A percentile compares a stretch with the other conserved stretches of the same genome.
These are phyloP conservation scores for Monosporascus sp. DNA, from an alignment of 2,329 filamentous ascomycete species.

Conservation along the genomic window DNA sequence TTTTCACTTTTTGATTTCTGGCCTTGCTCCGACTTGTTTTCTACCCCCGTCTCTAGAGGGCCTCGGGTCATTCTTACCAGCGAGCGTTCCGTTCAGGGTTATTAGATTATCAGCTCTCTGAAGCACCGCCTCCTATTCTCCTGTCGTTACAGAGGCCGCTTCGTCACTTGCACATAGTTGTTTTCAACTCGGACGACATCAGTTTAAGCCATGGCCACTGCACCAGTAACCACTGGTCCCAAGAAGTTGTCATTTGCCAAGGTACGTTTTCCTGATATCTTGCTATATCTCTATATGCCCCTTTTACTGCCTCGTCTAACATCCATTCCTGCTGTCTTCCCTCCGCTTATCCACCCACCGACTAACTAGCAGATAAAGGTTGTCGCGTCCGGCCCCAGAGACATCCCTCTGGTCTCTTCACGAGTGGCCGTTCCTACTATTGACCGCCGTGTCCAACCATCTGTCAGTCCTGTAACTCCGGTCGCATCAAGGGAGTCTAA, in stretches of 20 bases:
- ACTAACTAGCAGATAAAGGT: slow-evolving; percentile 17
- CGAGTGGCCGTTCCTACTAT: slow-evolving; percentile 26
- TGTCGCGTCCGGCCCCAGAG: slow-evolving; percentile 26
- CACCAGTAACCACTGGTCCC: slow-evolving; percentile 20
- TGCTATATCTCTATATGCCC: not conserved
- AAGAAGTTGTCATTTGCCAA: slow-evolving; percentile 30
- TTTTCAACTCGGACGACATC: not conserved
- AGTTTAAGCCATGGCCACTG: slow-evolving; percentile 22
- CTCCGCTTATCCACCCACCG: slow-evolving; percentile 1
- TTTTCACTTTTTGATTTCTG: slow-evolving; percentile 49
- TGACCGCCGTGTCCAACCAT: slow-evolving; percentile 21
- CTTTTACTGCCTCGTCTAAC: not conserved
- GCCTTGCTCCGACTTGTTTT: slow-evolving; percentile 10
- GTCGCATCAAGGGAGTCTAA: slow-evolving; percentile 13
- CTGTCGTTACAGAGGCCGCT: not conserved
- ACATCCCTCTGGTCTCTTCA: slow-evolving; percentile 17
- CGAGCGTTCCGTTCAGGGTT: not conserved
- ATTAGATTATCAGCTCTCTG: not conserved
- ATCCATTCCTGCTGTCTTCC: not conserved
- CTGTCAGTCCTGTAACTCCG: slow-evolving; percentile 11
- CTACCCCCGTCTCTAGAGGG: not conserved
- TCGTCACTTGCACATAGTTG: not conserved
- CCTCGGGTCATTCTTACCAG: not conserved
- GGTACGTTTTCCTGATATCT: slow-evolving; percentile 13
- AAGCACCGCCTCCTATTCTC: not conserved